phyloP scores from a whole-genome alignment of 805 yeast genomes.

The Maudiozyma pseudohumilis region DNA sequence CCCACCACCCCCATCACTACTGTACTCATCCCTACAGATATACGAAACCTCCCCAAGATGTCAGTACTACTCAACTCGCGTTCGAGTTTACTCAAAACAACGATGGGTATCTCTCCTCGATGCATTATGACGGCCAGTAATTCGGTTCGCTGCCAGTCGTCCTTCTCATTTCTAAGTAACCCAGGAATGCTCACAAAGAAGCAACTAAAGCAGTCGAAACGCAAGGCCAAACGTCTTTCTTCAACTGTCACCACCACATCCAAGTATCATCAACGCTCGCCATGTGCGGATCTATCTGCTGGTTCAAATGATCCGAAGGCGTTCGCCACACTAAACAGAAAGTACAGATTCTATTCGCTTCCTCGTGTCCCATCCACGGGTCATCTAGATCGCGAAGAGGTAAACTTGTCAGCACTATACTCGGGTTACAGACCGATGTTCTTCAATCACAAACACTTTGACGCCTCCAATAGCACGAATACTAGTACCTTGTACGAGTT shows the following conservation, averaged over 20 bases:
- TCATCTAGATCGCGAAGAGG: conserved; percentile 17
- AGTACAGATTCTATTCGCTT: conserved; percentile 20
- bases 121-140: no score
- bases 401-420: conserved; percentile 19
- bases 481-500: conserved; percentile 20
- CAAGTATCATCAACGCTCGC: conserved; percentile 4
- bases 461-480: neutral
- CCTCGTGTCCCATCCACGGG: conserved; percentile 25
- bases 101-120: no score
- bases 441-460: conserved; percentile 8
- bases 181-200: conserved; percentile 11
- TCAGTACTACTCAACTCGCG: no score
- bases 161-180: conserved; percentile 19
- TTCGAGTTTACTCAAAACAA: no score
- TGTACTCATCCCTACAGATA: no score
- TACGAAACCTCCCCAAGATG: no score
- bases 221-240: conserved; percentile 3
- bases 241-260: conserved; percentile 5
- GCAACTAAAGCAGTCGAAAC: conserved; percentile 3
- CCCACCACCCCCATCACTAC: no score
- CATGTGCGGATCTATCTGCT: neutral
- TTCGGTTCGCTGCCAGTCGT: conserved; percentile 13
- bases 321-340: conserved; percentile 3
- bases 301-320: neutral
- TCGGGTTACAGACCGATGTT: conserved; percentile 27